A percentile compares a stretch with the other conserved stretches of the same genome.
These are phyloP conservation scores for Hypoxylon trugodes DNA, from an alignment of 495 filamentous ascomycete species.

Conservation along the genomic window DNA sequence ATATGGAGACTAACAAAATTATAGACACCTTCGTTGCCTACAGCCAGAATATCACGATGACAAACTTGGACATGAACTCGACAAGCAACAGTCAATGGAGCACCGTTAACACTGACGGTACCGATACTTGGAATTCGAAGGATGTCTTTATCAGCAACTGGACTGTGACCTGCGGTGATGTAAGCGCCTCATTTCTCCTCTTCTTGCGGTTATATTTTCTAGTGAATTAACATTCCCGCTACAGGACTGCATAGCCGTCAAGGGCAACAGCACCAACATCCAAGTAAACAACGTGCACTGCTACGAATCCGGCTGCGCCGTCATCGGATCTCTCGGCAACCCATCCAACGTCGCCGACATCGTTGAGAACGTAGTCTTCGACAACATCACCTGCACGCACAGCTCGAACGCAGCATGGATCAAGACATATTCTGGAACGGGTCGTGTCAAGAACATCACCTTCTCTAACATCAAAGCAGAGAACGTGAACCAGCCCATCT, in stretches of 20 bases:
- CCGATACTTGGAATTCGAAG: slow-evolving; percentile 54
- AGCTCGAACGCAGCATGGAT: slow-evolving; percentile 63
- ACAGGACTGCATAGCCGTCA: slow-evolving; percentile 67
- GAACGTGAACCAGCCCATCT: slow-evolving; percentile 64
- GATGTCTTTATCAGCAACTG: slow-evolving; percentile 51
- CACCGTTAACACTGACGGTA: slow-evolving; percentile 54
- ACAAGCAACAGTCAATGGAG: slow-evolving; percentile 45
- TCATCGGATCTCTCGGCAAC: slow-evolving; percentile 50
- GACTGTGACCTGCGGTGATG: slow-evolving; percentile 54
- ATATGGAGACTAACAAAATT: not conserved
- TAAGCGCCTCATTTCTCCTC: slow-evolving; percentile 18
- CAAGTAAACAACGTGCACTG: slow-evolving; percentile 51
- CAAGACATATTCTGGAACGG: slow-evolving; percentile 61
- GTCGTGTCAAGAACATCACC: slow-evolving; percentile 60
- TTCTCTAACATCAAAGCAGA: slow-evolving; percentile 58
- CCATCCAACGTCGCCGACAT: slow-evolving; percentile 43
- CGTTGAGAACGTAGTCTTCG: slow-evolving; percentile 51
- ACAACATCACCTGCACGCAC: slow-evolving; percentile 55
- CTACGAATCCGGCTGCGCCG: slow-evolving; percentile 51
- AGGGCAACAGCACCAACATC: slow-evolving; percentile 65
- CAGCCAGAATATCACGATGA: slow-evolving; percentile 55
- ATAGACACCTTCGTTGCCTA: slow-evolving; percentile 53
- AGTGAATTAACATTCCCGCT: not conserved
- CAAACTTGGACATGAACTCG: slow-evolving; percentile 54
- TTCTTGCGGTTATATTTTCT: not conserved